These are phyloP conservation scores for Xylariaceae sp. DNA, from an alignment of 2,329 filamentous ascomycete genomes.

Conservation along the genomic window DNA sequence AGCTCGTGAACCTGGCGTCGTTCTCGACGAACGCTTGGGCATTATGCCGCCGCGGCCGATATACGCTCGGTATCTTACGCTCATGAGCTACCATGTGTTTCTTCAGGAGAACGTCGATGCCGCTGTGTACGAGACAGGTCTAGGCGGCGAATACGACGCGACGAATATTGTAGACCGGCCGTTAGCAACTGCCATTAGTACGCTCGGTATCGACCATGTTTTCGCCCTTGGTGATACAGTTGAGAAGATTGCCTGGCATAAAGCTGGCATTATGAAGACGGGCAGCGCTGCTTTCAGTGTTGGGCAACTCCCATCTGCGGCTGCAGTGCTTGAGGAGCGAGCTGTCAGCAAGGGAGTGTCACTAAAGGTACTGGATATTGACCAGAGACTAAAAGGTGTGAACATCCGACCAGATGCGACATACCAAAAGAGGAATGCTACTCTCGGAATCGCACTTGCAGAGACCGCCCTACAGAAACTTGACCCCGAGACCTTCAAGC, in stretches of 20 bases:
- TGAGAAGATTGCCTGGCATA: slow-evolving; percentile 69
- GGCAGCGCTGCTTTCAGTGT: slow-evolving; percentile 56
- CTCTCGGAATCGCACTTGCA: slow-evolving; percentile 47
- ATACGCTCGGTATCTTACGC: slow-evolving; percentile 59
- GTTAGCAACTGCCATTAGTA: slow-evolving; percentile 57
- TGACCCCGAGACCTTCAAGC: slow-evolving; percentile 31
- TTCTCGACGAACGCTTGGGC: slow-evolving; percentile 18
- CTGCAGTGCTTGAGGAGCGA: slow-evolving; percentile 44
- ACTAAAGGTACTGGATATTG: slow-evolving; percentile 43
- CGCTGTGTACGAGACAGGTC: slow-evolving; percentile 63
- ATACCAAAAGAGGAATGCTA: slow-evolving; percentile 58
- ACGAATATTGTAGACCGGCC: slow-evolving; percentile 62
- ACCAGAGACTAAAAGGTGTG: slow-evolving; percentile 44
- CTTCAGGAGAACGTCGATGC: slow-evolving; percentile 58
- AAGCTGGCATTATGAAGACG: slow-evolving; percentile 65
- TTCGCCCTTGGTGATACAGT: slow-evolving; percentile 58
- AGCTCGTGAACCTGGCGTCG: neutral
- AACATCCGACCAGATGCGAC: slow-evolving; percentile 47
- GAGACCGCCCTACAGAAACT: slow-evolving; percentile 46
- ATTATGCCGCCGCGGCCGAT: slow-evolving; percentile 43
- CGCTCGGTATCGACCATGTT: slow-evolving; percentile 67
- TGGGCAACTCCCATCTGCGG: slow-evolving; percentile 44
- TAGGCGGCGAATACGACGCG: slow-evolving; percentile 65
- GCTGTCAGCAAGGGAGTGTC: slow-evolving; percentile 50
- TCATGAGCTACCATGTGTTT: slow-evolving; percentile 66